Evolutionary conservation across 495 filamentous ascomycete genomes (phyloP), one percentile per base, ranked within the genome.

Genomic region (Annulohypoxylon nitens): DNA sequence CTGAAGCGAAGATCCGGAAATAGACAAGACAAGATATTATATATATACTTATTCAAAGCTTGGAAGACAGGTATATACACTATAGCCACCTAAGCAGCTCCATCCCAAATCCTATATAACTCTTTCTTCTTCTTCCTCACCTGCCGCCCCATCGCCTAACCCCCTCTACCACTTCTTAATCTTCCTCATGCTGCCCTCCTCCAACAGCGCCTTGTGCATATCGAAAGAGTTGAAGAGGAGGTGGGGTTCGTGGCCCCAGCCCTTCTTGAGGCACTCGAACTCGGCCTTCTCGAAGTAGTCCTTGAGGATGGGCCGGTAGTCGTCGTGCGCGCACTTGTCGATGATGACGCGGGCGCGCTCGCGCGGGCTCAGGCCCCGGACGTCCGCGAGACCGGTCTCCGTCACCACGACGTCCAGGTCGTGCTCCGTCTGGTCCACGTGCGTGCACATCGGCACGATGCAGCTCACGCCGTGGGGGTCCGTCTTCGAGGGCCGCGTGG

Each of bases 401-500:
- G 94, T 97, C 8, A 97, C 94, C 59, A 97, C 80, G 14, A 97
- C 89, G 73, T 97, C 94, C 45, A 97, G 87, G 79, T 92, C 94
- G 81, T 97, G 93, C 84, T 97, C 94, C 0, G 94, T 97, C 86
- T 96, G 94, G 81, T 97, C 94, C 71, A 97, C 86, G 83, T 97
- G 94, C 6, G 94, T 97, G 80, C 91, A 93, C 92, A 97, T 94
- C 54, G 94, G 93, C 36, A 97, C 93, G 73, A 97, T 95, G 83
- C 93, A 96, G 77, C 85, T 89, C 57, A 97, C 88, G 75, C 94
- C 94, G 61, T 89, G 89, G 14, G 93, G 93, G 77, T 97, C 94
- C 10, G 87, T 90, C 88, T 95, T 97, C 76, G 85, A 87, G 7
- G 94, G 94, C 8, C 94, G 88, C 0, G 92, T 90, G 43, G 86